These are phyloP conservation scores for Adansonia madagascariensis DNA, from an alignment of 441 rosid species.

Conservation along the genomic window DNA sequence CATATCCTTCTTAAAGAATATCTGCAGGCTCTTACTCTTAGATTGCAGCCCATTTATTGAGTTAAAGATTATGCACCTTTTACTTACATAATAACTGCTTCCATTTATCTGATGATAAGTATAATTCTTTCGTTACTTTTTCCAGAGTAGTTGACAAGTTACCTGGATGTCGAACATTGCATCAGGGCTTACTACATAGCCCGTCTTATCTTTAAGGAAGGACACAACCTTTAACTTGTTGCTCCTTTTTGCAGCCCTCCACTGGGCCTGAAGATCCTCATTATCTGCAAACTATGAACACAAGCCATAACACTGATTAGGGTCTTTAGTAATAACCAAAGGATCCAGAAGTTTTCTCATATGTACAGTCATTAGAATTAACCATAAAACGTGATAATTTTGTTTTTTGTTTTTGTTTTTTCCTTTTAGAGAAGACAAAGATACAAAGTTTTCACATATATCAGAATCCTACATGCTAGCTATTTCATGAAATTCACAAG, in stretches of 20 bases:
- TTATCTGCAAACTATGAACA: constrained; percentile 75
- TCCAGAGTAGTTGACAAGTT: constrained; percentile 13
- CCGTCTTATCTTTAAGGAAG: constrained; percentile 76
- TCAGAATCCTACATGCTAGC: constrained; percentile 17
- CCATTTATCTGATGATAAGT: not conserved
- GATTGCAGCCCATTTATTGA: not conserved
- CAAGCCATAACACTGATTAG: constrained; percentile 29
- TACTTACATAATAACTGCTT: not conserved
- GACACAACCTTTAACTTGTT: constrained; percentile 85
- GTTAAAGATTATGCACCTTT: not conserved
- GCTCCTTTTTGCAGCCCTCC: constrained; percentile 79
- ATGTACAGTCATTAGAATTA: not conserved
- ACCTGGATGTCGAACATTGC: constrained; percentile 99
- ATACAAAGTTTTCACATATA: not conserved
- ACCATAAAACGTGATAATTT: constrained; percentile 7
- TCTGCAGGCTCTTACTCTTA: not conserved
- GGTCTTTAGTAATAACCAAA: constrained; percentile 16
- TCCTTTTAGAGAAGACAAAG: not conserved
- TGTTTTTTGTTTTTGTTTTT: not conserved
- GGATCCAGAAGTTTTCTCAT: not conserved
- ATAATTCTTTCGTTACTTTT: not conserved
- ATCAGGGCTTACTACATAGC: constrained; percentile 82
- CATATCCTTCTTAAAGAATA: not conserved
- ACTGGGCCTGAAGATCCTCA: constrained; percentile 75
- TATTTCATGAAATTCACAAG: constrained; percentile 9